phyloP scores from a whole-genome alignment of 2,329 filamentous ascomycete genomes.

The Niveomyces coronatus region DNA sequence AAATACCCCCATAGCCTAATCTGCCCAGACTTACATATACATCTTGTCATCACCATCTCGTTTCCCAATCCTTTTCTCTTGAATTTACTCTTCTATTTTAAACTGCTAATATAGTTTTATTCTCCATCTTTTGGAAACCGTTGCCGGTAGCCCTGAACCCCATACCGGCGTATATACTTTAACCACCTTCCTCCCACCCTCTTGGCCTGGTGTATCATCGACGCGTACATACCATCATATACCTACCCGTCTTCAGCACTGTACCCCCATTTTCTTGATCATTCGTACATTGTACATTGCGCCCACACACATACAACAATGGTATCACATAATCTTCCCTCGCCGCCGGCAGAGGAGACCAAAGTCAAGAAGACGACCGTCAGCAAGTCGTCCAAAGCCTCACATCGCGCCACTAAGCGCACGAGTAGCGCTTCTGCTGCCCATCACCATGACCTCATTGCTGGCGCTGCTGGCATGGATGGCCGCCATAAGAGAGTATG shows the following conservation, averaged over 20 bases:
- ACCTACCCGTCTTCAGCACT: not conserved
- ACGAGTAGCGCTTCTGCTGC: slow-evolving; percentile 26
- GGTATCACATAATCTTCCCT: slow-evolving; percentile 38
- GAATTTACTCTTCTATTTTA: not conserved
- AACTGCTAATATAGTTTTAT: not conserved
- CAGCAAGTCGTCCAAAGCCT: slow-evolving; percentile 36
- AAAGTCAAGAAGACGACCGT: slow-evolving; percentile 29
- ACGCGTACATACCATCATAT: not conserved
- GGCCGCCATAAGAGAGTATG: slow-evolving; percentile 53
- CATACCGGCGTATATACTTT: too few species aligned
- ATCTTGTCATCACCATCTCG: not conserved
- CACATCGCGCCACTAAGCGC: slow-evolving; percentile 42
- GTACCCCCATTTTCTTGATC: too few species aligned
- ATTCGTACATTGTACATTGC: not conserved
- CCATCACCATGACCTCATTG: slow-evolving; percentile 28
- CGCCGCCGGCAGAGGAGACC: slow-evolving; percentile 40
- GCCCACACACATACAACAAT: slow-evolving; percentile 25
- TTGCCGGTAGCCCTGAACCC: too few species aligned
- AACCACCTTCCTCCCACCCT: too few species aligned
- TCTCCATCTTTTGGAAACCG: too few species aligned
- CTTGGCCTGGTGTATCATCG: too few species aligned
- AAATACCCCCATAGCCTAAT: slow-evolving; percentile 4
- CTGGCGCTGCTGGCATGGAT: slow-evolving; percentile 31
- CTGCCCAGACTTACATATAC: slow-evolving; percentile 6
- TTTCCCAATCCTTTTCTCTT: not conserved